These are phyloP conservation scores for Globisporangium emineosum DNA, from an alignment of 352 stramenopile species.

Conservation along the genomic window DNA sequence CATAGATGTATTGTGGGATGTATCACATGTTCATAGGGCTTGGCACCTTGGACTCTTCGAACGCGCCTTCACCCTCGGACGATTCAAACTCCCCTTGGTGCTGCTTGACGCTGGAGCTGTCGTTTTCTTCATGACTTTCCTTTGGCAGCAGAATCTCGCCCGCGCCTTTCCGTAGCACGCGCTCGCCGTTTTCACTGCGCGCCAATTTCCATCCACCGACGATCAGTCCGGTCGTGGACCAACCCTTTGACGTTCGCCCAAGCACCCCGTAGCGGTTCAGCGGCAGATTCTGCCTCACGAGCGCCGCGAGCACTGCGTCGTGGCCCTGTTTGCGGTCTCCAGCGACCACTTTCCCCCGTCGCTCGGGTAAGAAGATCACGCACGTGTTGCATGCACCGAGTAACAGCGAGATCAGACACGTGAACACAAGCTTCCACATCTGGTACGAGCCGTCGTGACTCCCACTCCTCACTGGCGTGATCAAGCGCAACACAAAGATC, in stretches of 20 bases:
- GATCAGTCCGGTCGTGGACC: slow-evolving; percentile 38
- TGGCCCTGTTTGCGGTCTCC: slow-evolving; percentile 24
- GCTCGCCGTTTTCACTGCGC: slow-evolving; percentile 22
- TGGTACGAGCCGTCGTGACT: slow-evolving; percentile 10
- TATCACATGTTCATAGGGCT: slow-evolving; percentile 1
- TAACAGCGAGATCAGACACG: slow-evolving; percentile 16
- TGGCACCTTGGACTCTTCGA: not conserved
- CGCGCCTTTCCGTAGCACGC: slow-evolving; percentile 42
- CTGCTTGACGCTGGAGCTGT: not conserved
- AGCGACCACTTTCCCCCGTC: slow-evolving; percentile 28
- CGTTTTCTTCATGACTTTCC: not conserved
- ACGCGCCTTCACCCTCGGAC: slow-evolving; percentile 14
- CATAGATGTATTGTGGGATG: not conserved
- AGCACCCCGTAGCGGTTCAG: slow-evolving; percentile 46
- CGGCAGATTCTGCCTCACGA: slow-evolving; percentile 47
- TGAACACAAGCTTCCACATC: slow-evolving; percentile 20
- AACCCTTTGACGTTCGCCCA: slow-evolving; percentile 36
- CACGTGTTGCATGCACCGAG: slow-evolving; percentile 26
- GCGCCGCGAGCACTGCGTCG: slow-evolving; percentile 36
- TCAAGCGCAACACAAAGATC: slow-evolving; percentile 29
- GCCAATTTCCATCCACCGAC: slow-evolving; percentile 42
- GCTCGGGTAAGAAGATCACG: slow-evolving; percentile 27
- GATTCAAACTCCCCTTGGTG: not conserved
- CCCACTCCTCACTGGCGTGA: slow-evolving; percentile 15
- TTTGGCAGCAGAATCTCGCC: slow-evolving; percentile 44